Evolutionary conservation across 441 rosid species (phyloP), one percentile per base, ranked within the genome.

Genomic region (Arabidopsis lyrata): DNA sequence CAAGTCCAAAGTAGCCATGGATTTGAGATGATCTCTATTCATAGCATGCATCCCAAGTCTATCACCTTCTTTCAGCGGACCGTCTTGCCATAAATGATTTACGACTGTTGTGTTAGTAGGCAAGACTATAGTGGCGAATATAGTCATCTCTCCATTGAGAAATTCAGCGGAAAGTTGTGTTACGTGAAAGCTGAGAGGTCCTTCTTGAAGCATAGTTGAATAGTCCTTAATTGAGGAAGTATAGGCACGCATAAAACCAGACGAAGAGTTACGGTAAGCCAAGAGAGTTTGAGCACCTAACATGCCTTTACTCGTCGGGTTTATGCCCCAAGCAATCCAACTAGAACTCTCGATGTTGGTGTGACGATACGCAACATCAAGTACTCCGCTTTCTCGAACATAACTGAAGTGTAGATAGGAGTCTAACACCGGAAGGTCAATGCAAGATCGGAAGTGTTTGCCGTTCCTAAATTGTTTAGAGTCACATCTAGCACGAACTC

Each of bases 261-360:
- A 9, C 12, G 79, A 9, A 8, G 84, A 57, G 36, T 48, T 65
- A 61, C 62, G 68, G 73, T 58, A 66, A 38, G 83, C 89, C 8
- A 82, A 74, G 56, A 87, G 80, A 1, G 84, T 44, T 59, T 87
- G 89, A 14, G 86, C 63, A 8, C 91, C 91, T 6, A 24, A 27
- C 91, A 87, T 85, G 49, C 87, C 87, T 1, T 79, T 70, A 13
- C 47, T 54, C 14, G 69, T 82, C 9, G 89, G 91, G 63, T 87
- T 87, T 57, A 87, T 81, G 5, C 84, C 89, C 87, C 87, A 87
- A 5, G 89, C 74, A 31, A 85, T 68, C 91, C 91, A 87, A 24
- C 44, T 49, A 4, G 83, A 81, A 13, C 82, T 31, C 22, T 72
- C 45, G 24, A 83, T 38, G 3, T 80, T 84, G 15, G 75, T 22